Percentiles rank a stretch among this genome's conserved stretches.
These are phyloP conservation scores for Cercospora sp. DNA, from an alignment of 2,329 filamentous ascomycete species.

Conservation along the genomic window DNA sequence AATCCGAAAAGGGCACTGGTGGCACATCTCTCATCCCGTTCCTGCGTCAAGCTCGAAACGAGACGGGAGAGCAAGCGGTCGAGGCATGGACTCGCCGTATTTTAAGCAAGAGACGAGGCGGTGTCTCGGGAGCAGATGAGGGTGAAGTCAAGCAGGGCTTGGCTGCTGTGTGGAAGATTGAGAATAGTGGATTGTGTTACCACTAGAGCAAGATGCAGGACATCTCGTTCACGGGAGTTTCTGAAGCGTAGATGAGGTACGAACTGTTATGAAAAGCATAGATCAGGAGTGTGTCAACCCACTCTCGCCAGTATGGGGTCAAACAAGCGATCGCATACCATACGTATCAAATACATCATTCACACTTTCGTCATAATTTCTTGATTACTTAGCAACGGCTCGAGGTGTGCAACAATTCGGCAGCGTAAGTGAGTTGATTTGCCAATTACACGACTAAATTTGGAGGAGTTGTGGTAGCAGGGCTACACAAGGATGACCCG, in stretches of 20 bases:
- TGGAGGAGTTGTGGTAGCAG: not conserved
- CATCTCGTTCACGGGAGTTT: not conserved
- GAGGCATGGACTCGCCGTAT: constrained; percentile 62
- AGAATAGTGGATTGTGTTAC: constrained; percentile 57
- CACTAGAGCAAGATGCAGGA: constrained; percentile 40
- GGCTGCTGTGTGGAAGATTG: constrained; percentile 84
- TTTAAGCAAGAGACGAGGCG: constrained; percentile 51
- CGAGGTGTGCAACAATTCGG: not conserved
- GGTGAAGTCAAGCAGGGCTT: constrained; percentile 58
- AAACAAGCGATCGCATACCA: constrained; percentile 9
- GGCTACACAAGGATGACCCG: not conserved
- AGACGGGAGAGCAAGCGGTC: constrained; percentile 90
- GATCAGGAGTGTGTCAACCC: not conserved
- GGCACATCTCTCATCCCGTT: constrained; percentile 94
- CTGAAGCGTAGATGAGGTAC: not conserved
- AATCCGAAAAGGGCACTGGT: constrained; percentile 81
- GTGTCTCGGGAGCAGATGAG: constrained; percentile 9
- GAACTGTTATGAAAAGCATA: not conserved
- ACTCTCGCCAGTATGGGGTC: not conserved
- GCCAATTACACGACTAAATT: not conserved
- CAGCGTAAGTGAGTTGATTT: not conserved
- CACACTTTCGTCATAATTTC: not conserved
- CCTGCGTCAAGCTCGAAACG: constrained; percentile 91
- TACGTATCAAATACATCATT: not conserved
- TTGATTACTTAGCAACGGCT: not conserved